Evolutionary conservation across 768 basidiomycete genomes (phyloP).

Genomic region (Phlebiopsis gigantea): DNA sequence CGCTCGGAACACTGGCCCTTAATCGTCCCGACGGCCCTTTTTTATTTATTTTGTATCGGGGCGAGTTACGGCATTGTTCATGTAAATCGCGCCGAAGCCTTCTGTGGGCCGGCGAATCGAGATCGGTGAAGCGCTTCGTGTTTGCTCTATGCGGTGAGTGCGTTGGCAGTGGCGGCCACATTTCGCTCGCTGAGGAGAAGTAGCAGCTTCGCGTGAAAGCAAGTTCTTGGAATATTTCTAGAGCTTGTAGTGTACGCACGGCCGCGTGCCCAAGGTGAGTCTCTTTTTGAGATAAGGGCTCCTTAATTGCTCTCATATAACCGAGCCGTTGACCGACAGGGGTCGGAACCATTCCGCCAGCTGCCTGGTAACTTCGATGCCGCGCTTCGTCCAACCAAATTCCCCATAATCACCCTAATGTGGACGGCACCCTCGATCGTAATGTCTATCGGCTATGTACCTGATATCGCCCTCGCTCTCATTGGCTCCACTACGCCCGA

Average conservation of each 20-base stretch:
- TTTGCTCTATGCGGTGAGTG: neutral
- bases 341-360: neutral
- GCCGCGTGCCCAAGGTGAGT: neutral
- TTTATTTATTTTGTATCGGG: no score
- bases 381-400: neutral
- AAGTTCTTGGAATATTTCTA: neutral
- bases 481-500: neutral
- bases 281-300: neutral
- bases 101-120: neutral
- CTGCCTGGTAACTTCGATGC: neutral
- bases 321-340: neutral
- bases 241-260: neutral
- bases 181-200: neutral
- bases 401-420: neutral
- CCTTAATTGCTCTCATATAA: neutral
- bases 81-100: neutral
- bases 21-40: neutral
- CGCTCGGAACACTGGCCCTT: neutral
- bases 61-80: neutral
- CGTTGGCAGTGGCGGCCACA: neutral
- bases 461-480: neutral
- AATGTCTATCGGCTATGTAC: neutral
- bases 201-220: neutral
- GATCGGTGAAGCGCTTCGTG: neutral
- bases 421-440: neutral